Conservation (phyloP, 805 yeast genomes). For the Cyberlindnera japonica region DNA sequence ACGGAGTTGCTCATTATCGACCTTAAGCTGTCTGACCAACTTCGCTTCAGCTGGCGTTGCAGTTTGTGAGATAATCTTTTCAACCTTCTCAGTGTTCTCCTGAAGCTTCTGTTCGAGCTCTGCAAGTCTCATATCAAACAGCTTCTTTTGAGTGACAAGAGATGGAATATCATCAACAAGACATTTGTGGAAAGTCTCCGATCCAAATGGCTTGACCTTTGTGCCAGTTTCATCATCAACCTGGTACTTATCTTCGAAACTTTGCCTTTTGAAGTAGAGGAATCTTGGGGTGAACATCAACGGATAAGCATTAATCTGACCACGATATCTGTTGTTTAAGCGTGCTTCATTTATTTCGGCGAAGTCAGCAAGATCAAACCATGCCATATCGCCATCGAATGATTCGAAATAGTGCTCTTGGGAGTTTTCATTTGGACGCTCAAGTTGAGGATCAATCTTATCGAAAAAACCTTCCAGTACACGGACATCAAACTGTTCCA, state of each 20-base stretch:
- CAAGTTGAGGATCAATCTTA: conserved; percentile 18
- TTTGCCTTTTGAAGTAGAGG: conserved; percentile 63
- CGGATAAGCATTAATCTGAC: conserved; percentile 52
- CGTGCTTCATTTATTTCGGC: conserved; percentile 48
- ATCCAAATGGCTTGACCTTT: conserved; percentile 44
- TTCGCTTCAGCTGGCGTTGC: conserved; percentile 16
- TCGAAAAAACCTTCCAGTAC: conserved; percentile 46
- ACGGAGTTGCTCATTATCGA: conserved; percentile 23
- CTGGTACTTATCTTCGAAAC: conserved; percentile 40
- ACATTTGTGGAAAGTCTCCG: conserved; percentile 62
- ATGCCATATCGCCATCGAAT: conserved; percentile 51
- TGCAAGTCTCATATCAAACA: conserved; percentile 28
- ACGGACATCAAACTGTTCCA: conserved; percentile 57
- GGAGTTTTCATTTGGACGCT: conserved; percentile 13
- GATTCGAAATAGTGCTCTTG: conserved; percentile 28
- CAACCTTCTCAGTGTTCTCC: conserved; percentile 29
- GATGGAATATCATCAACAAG: conserved; percentile 35
- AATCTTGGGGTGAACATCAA: conserved; percentile 66
- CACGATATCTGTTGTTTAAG: conserved; percentile 32
- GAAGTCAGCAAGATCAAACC: conserved; percentile 64
- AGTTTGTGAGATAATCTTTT: conserved; percentile 27
- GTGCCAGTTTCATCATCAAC: conserved; percentile 35
- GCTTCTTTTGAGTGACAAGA: conserved; percentile 39
- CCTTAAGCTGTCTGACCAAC: conserved; percentile 17
- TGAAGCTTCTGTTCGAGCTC: conserved; percentile 29